phyloP scores from a whole-genome alignment of 345 rosid species.

The Rubroshorea leprosula region DNA sequence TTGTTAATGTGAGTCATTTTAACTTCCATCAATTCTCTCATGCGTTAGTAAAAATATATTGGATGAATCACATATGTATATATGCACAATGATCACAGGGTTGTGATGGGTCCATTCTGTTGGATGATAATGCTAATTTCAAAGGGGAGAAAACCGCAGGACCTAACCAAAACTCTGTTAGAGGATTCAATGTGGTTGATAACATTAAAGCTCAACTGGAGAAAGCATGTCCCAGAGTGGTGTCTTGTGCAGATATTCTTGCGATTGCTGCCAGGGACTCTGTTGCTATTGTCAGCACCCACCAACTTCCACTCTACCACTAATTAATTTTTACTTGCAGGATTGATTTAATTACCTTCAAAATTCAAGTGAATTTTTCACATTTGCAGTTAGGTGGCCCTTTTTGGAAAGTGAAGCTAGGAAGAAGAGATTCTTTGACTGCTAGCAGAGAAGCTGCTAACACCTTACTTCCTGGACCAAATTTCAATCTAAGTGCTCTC shows the following conservation, averaged over 20 bases:
- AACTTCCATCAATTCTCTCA: not conserved
- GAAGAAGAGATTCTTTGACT: slow-evolving; percentile 40
- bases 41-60: not conserved
- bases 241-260: slow-evolving; percentile 52
- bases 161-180: slow-evolving; percentile 34
- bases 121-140: slow-evolving; percentile 42
- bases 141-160: slow-evolving; percentile 48
- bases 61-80: not conserved
- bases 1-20: slow-evolving; percentile 31
- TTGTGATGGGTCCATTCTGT: slow-evolving; percentile 48
- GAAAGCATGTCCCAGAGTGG: slow-evolving; percentile 39
- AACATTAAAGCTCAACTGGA: slow-evolving; percentile 40
- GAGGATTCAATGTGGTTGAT: slow-evolving; percentile 46
- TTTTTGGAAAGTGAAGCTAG: slow-evolving; percentile 35
- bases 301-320: no score
- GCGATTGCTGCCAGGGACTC: slow-evolving; percentile 50
- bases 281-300: slow-evolving; percentile 26
- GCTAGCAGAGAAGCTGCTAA: slow-evolving; percentile 34
- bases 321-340: no score
- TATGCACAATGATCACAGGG: slow-evolving; percentile 25
- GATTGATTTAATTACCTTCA: no score
- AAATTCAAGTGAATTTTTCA: no score
- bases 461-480: slow-evolving; percentile 28
- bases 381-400: slow-evolving; percentile 41
- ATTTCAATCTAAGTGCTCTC: slow-evolving; percentile 30